These are phyloP conservation scores for Cardamine resedifolia DNA, from an alignment of 345 rosid genomes.

Conservation along the genomic window DNA sequence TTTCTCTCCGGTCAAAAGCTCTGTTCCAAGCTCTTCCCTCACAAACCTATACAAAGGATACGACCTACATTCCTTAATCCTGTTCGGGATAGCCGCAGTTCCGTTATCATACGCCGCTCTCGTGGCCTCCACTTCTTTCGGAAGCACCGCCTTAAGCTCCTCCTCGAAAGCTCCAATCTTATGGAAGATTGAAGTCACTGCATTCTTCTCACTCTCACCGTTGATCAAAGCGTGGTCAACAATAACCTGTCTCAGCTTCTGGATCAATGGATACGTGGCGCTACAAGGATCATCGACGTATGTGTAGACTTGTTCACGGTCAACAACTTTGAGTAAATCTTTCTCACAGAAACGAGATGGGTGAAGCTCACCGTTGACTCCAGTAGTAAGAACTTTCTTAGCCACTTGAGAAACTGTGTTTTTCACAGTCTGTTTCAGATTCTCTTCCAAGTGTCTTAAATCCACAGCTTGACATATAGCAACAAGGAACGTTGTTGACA, in stretches of 20 bases:
- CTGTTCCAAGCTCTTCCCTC: conserved; percentile 57
- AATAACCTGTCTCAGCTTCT: conserved; percentile 59
- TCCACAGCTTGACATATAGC: conserved; percentile 74
- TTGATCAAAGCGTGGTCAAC: conserved; percentile 65
- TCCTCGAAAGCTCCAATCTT: conserved; percentile 66
- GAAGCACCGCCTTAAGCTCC: conserved; percentile 51
- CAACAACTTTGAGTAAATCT: conserved; percentile 56
- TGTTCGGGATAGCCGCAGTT: conserved; percentile 49
- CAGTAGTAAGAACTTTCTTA: conserved; percentile 49
- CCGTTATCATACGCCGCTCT: conserved; percentile 56
- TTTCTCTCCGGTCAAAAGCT: conserved; percentile 64
- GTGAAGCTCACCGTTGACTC: conserved; percentile 63
- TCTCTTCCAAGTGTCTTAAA: conserved; percentile 74
- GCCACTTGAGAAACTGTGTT: conserved; percentile 57
- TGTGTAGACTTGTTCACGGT: conserved; percentile 52
- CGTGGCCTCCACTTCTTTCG: conserved; percentile 59
- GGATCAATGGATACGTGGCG: conserved; percentile 58
- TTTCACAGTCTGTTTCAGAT: conserved; percentile 53
- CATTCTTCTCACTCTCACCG: conserved; percentile 54
- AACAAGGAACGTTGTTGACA: conserved; percentile 68
- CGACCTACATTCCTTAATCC: conserved; percentile 70
- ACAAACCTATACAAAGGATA: conserved; percentile 69
- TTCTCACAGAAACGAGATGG: conserved; percentile 66
- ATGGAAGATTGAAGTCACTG: conserved; percentile 55
- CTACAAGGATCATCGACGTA: conserved; percentile 74